Evolutionary conservation across 768 basidiomycete genomes (phyloP).

Genomic region (Tylopilus plumbeoviolaceoides): DNA sequence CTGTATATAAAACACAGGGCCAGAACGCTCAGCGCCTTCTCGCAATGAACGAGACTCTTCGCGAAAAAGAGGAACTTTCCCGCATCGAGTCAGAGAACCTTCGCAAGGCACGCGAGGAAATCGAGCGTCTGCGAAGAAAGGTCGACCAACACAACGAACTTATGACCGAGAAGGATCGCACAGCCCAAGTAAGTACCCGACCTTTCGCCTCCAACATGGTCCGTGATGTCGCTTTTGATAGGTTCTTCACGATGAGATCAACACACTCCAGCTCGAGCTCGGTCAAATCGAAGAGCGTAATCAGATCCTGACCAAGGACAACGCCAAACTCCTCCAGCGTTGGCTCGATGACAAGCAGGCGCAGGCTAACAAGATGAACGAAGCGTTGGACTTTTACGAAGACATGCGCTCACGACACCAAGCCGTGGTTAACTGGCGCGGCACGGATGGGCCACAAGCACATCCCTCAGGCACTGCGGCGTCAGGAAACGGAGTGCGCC

Average conservation of each 20-base stretch:
- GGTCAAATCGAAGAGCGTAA: slow-evolving; percentile 87
- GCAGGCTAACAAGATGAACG: slow-evolving; percentile 94
- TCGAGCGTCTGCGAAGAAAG: slow-evolving; percentile 63
- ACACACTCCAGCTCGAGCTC: slow-evolving; percentile 86
- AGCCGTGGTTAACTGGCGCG: slow-evolving; percentile 56
- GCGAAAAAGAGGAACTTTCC: slow-evolving; percentile 87
- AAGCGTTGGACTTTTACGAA: slow-evolving; percentile 86
- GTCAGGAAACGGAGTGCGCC: slow-evolving; percentile 43
- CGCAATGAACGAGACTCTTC: slow-evolving; percentile 90
- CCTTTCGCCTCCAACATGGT: neutral
- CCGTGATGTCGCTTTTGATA: slow-evolving; percentile 31
- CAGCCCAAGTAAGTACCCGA: slow-evolving; percentile 65
- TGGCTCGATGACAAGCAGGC: slow-evolving; percentile 95
- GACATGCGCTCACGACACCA: slow-evolving; percentile 76
- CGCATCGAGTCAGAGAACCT: slow-evolving; percentile 79
- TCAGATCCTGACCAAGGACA: slow-evolving; percentile 82
- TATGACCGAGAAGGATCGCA: slow-evolving; percentile 84
- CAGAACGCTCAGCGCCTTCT: slow-evolving; percentile 93
- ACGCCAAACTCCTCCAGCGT: slow-evolving; percentile 90
- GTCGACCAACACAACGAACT: slow-evolving; percentile 82
- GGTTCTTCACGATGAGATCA: slow-evolving; percentile 95
- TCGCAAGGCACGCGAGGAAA: slow-evolving; percentile 73
- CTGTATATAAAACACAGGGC: slow-evolving; percentile 93
- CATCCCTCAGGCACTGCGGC: slow-evolving; percentile 37
- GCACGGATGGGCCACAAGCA: slow-evolving; percentile 31